Conservation (phyloP, 805 yeast genomes). For the Candida rishiriensis region DNA sequence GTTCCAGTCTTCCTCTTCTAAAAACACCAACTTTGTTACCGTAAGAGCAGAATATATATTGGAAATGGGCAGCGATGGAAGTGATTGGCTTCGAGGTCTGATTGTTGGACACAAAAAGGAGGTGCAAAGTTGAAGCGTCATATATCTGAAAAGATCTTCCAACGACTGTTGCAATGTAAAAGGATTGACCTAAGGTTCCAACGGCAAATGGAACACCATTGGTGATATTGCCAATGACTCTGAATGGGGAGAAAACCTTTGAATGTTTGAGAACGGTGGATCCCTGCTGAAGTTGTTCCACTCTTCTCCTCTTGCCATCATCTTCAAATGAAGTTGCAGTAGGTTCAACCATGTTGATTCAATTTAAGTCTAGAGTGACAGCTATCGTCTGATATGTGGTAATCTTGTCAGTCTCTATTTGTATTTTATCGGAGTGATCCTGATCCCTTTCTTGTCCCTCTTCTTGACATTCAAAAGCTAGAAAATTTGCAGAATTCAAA, state of each 20-base stretch:
- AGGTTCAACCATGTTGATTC: conserved; percentile 1
- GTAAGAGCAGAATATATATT: conserved; percentile 74
- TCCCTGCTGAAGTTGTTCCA: neutral
- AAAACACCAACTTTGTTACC: conserved; percentile 70
- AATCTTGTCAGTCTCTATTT: too few species aligned
- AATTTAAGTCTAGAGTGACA: neutral
- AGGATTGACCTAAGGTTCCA: conserved; percentile 84
- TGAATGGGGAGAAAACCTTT: conserved; percentile 76
- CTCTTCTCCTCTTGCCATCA: conserved; percentile 10
- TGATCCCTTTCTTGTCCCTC: too few species aligned
- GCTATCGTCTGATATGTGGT: too few species aligned
- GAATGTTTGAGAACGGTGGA: conserved; percentile 31
- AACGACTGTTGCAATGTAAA: conserved; percentile 83
- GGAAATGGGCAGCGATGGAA: conserved; percentile 74
- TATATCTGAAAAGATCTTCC: conserved; percentile 89
- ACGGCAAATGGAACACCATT: conserved; percentile 81
- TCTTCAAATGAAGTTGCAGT: neutral
- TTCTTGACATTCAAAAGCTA: too few species aligned
- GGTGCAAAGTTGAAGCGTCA: conserved; percentile 81
- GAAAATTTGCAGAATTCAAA: too few species aligned
- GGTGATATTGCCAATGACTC: conserved; percentile 87
- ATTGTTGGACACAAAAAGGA: conserved; percentile 78
- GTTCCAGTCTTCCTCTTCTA: conserved; percentile 71
- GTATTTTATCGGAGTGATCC: too few species aligned
- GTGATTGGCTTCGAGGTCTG: conserved; percentile 71